Conservation (phyloP, 2,329 filamentous ascomycete genomes). For the Pseudogymnoascus sp. region DNA sequence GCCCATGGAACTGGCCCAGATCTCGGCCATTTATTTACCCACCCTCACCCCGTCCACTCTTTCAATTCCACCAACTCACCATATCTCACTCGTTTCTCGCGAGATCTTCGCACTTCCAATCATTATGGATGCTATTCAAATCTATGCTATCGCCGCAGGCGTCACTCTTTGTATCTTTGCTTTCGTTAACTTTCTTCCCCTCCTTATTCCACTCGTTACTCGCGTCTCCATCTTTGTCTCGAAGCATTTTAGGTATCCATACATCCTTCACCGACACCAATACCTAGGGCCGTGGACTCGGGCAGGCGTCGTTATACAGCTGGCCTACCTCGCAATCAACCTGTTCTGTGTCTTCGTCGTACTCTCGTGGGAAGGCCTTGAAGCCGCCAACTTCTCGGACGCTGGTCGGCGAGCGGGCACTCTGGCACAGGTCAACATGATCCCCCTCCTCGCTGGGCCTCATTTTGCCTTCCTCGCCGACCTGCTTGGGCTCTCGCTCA, state of each 20-base stretch:
- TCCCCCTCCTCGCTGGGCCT: background rate
- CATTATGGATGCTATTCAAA: slow-evolving; percentile 5
- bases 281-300: background rate
- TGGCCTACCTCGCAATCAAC: slow-evolving; percentile 1
- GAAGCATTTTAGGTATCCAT: slow-evolving; percentile 7
- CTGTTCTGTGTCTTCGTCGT: background rate
- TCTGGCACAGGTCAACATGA: slow-evolving; percentile 19
- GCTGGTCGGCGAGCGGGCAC: slow-evolving; percentile 11
- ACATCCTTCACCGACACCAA: background rate
- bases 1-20: background rate
- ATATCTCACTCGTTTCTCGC: background rate
- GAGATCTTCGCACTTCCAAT: background rate
- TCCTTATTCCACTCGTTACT: background rate
- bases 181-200: slow-evolving; percentile 2
- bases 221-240: background rate
- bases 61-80: background rate
- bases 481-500: slow-evolving; percentile 18
- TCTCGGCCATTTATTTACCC: background rate
- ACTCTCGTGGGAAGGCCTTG: background rate
- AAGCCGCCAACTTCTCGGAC: background rate
- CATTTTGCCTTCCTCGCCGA: no score
- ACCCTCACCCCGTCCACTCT: background rate
- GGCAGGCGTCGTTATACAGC: background rate
- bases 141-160: slow-evolving; percentile 3
- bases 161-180: slow-evolving; percentile 5